A percentile compares a stretch with the other conserved stretches of the same genome.
These are phyloP conservation scores for Hyphopichia fennica DNA, from an alignment of 1,139 yeast genomes.

Conservation along the genomic window DNA sequence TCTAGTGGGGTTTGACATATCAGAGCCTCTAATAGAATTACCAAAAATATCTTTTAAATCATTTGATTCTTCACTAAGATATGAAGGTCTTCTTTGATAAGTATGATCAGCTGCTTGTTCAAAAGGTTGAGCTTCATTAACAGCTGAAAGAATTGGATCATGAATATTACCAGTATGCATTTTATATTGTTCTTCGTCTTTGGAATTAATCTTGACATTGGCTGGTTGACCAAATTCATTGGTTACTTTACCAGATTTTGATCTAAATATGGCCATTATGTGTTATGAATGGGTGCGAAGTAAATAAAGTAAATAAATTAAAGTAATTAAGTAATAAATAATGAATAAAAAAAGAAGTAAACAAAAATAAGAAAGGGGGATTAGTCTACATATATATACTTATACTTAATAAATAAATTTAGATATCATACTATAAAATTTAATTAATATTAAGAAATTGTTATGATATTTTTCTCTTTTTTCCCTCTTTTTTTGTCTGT, in stretches of 20 bases:
- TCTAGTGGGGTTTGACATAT: constrained; percentile 89
- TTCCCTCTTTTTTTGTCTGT: no score
- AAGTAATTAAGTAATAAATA: background rate
- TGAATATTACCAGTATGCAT: constrained; percentile 63
- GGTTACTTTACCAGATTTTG: constrained; percentile 23
- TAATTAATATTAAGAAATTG: no score
- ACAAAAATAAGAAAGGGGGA: no score
- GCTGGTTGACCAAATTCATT: constrained; percentile 20
- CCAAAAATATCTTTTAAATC: constrained; percentile 83
- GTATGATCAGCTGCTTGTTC: constrained; percentile 62
- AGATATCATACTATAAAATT: background rate
- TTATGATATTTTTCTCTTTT: no score
- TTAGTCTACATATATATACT: no score
- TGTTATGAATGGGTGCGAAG: background rate
- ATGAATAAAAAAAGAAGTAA: background rate
- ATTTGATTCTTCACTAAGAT: constrained; percentile 39
- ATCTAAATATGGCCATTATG: constrained; percentile 42
- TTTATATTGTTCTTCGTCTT: constrained; percentile 37
- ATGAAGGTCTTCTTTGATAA: constrained; percentile 36
- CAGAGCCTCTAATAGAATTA: constrained; percentile 68
- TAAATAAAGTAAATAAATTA: background rate
- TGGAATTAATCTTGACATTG: constrained; percentile 39
- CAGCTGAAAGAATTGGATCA: constrained; percentile 88
- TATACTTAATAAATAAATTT: no score
- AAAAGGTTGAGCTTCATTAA: constrained; percentile 93